These are phyloP conservation scores for Dispira simplex DNA, from an alignment of 192 early-diverging fungal species.

Conservation along the genomic window DNA sequence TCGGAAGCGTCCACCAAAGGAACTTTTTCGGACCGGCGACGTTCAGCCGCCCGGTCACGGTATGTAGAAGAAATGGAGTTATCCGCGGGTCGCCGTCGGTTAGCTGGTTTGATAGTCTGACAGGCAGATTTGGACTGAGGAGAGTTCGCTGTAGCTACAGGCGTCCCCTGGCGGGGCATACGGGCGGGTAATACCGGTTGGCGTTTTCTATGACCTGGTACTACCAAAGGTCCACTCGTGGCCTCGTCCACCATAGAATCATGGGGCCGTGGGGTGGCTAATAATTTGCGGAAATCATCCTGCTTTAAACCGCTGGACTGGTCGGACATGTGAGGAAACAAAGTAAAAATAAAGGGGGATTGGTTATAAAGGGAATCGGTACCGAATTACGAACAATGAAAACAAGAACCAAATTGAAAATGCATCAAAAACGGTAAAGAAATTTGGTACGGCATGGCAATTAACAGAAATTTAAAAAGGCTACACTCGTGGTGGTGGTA, in stretches of 20 bases:
- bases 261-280: slow-evolving; percentile 47
- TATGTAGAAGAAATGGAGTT: slow-evolving; percentile 27
- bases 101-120: slow-evolving; percentile 17
- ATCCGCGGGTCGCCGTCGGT: slow-evolving; percentile 11
- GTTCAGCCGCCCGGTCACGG: slow-evolving; percentile 86
- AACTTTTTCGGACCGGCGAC: slow-evolving; percentile 36
- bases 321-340: background rate
- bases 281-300: slow-evolving; percentile 64
- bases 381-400: background rate
- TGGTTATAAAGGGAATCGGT: background rate
- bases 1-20: background rate
- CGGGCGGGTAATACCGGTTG: background rate
- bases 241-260: slow-evolving; percentile 12
- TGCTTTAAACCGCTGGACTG: slow-evolving; percentile 35
- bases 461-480: too few species aligned
- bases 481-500: too few species aligned
- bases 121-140: background rate
- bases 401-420: background rate
- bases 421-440: too few species aligned
- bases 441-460: too few species aligned
- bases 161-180: slow-evolving; percentile 9
- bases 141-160: background rate
- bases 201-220: background rate
- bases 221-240: too few species aligned
- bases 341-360: background rate